Conservation (phyloP, 495 filamentous ascomycete species). For the Penicillium malachiteum region DNA sequence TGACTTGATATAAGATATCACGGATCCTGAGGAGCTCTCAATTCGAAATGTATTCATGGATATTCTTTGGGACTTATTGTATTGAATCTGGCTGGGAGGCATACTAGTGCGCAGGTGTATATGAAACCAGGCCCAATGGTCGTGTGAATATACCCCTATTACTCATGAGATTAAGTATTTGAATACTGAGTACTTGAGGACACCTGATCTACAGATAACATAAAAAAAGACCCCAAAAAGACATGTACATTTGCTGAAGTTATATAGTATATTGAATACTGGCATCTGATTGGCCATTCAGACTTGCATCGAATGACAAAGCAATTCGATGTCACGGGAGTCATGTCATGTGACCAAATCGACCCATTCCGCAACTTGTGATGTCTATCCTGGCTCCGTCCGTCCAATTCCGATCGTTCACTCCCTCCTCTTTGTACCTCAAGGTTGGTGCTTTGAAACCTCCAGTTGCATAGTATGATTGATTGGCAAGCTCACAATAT, state of each 20-base stretch:
- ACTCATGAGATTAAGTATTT: too few relatives aligned
- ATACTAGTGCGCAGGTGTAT: too few relatives aligned
- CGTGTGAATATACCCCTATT: too few relatives aligned
- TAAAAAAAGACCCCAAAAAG: too few relatives aligned
- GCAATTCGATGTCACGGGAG: constrained; percentile 11
- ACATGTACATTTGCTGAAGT: background rate
- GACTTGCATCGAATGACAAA: background rate
- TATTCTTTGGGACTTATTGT: too few relatives aligned
- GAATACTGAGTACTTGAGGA: background rate
- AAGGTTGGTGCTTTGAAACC: constrained; percentile 30
- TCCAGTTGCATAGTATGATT: background rate
- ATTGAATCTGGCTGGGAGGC: too few relatives aligned
- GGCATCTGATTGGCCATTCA: background rate
- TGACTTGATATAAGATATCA: too few relatives aligned
- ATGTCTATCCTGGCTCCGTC: constrained; percentile 27
- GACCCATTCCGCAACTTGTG: constrained; percentile 27
- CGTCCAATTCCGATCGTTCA: constrained; percentile 32
- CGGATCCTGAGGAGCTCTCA: too few relatives aligned
- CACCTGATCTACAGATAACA: too few relatives aligned
- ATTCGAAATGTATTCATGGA: too few relatives aligned
- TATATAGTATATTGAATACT: background rate
- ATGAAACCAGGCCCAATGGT: too few relatives aligned
- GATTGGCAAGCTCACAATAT: constrained; percentile 13
- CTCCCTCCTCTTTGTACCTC: constrained; percentile 29
- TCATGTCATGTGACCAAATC: constrained; percentile 30